Base-by-base conservation (phyloP, 2,329 filamentous ascomycete genomes). In the Knoxdaviesia capensis region DNA sequence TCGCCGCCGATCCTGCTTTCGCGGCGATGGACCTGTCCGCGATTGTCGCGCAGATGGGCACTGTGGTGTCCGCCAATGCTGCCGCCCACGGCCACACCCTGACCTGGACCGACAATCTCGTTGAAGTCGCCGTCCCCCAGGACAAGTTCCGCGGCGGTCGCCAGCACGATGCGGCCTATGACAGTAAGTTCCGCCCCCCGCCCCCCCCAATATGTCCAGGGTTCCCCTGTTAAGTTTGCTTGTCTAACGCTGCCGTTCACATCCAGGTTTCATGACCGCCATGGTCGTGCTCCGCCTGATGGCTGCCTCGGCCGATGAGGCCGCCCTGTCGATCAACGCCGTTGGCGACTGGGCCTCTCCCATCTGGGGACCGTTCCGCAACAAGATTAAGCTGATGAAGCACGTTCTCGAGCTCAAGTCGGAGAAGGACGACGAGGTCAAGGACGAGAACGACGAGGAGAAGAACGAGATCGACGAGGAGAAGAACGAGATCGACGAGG, bases 141-240 rank as follows among this genome's bases (percentile, higher is more conserved):
- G 54, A 56, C 38, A 47, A 47, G 5, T 28, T 35, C 20, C 28
- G 30, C 5, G 28, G 7, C 8, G 42, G 38, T 7, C 37, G 31
- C 35, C 48, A 45, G 7, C 74, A 78, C 43, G 66, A 76, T 49
- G 74, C 74, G 5, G 75, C 73, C 8, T 78, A 65, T 47, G 74
- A 78, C 51, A 74, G 69, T 61, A 52, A 50, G 55, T 48, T 6
- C 8, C 20, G n/a, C 3, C 10, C 34, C 31, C 34, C 5, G 5
- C 42, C 11, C 28, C 28, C 20, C 20, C 20, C 20, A 2, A 20
- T 20, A 20, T 20, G 20, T 20, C 20, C 20, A 20, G 20, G 20
- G 20, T 11, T 7, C 7, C 32, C 31, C 41, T 35, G 9, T 20
- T n/a, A 34, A 31, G 9, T 32, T 3, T 32, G 20, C 11, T 8